phyloP scores from a whole-genome alignment of 768 basidiomycete genomes.

The Dendrothele bispora region DNA sequence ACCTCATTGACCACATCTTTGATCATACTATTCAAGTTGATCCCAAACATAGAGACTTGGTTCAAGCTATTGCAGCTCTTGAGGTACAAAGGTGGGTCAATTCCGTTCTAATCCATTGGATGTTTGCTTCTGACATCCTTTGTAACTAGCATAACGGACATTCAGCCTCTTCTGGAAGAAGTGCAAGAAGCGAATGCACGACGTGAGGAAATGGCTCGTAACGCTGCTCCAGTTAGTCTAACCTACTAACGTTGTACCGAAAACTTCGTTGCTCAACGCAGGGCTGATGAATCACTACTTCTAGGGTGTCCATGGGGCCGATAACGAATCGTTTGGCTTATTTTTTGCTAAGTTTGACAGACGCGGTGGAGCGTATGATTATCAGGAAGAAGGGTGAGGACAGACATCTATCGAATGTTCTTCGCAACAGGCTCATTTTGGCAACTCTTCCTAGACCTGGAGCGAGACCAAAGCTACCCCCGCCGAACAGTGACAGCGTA shows the following conservation, averaged over 20 bases:
- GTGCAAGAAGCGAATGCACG: background rate
- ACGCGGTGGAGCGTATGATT: slow-evolving; percentile 5
- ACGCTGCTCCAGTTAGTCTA: background rate
- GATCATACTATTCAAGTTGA: slow-evolving; percentile 1
- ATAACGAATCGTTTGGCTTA: background rate
- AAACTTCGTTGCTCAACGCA: too few relatives aligned
- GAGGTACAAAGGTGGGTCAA: background rate
- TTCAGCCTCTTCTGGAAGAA: background rate
- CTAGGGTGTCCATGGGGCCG: slow-evolving; percentile 1
- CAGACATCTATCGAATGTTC: too few relatives aligned
- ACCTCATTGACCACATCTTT: slow-evolving; percentile 1
- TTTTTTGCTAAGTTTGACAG: background rate
- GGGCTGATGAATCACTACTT: background rate
- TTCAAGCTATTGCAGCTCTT: background rate
- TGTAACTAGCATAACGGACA: background rate
- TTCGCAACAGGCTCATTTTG: too few relatives aligned
- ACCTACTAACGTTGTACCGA: background rate
- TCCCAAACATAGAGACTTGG: background rate
- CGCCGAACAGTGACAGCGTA: too few relatives aligned
- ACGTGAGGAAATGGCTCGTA: background rate
- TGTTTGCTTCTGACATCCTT: too few relatives aligned
- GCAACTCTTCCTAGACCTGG: background rate
- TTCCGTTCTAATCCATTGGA: background rate
- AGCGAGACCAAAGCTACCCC: background rate
- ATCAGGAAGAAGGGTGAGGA: background rate